Base-by-base conservation (phyloP, 1,284 basidiomycete genomes). In the Rhodotorula sp. region DNA sequence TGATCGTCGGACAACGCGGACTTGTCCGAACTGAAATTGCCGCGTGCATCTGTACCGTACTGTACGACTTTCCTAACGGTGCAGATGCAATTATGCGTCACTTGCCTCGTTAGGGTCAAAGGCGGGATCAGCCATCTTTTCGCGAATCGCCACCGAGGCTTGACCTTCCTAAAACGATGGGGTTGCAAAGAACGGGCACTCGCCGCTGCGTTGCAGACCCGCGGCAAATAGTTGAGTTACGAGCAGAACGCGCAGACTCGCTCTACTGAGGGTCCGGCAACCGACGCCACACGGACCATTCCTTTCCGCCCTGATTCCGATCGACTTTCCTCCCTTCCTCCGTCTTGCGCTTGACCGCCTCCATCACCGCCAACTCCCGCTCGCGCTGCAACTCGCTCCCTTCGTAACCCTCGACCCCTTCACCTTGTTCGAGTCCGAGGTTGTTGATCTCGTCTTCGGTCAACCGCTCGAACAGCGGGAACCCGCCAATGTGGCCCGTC, bases 311-410 rank as follows among this genome's bases (percentile, higher is more conserved):
- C 83, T 97, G 97, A 80, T 97, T 98, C 79, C 96, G 85, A 81
- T 93, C 91, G 2, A 98, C 97, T 83, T 99, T 99, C 82, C 90
- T 93, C 3, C 95, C 96, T 82, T 97, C 95, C 82, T 99, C 97
- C 7, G 97, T 99, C 71, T 89, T 89, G 46, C 84, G 88, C 82
- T 87, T 89, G 29, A 96, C 90, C 1, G 91, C 91, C 77, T 92
- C 89, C 64, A 97, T 81, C 58, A 93, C 87, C 0, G 87, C 84
- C 80, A 64, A 80, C 79, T 43, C 89, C 88, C 77, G 87, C 87
- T 23, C 89, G 89, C 78, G 58, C 48, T 62, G 54, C 26, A 67
- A 16, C 60, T 72, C 73, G 39, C 73, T 63, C 3, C 68, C 68
- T 26, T 58, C 71, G n/a, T 64, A 61, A 0, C 69, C 68, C 15